Conservation (phyloP, 352 stramenopile species). For the Pythium sp. region DNA sequence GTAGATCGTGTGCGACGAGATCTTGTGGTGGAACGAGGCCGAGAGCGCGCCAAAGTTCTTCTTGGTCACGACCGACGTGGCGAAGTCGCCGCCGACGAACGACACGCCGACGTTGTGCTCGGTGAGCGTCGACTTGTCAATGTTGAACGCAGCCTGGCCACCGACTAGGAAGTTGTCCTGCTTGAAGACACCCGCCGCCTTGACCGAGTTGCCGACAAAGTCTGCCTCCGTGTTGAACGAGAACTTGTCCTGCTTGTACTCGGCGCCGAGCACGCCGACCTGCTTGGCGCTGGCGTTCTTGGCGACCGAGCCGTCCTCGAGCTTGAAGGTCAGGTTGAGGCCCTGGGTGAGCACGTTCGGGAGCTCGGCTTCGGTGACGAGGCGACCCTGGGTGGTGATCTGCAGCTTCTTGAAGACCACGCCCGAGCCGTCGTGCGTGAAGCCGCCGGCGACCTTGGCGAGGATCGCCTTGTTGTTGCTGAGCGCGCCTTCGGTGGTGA, state of each 20-base stretch:
- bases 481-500: slow-evolving; percentile 74
- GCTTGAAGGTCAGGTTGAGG: slow-evolving; percentile 82
- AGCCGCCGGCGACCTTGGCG: slow-evolving; percentile 75
- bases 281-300: slow-evolving; percentile 73
- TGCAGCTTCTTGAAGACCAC: slow-evolving; percentile 87
- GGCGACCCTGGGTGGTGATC: slow-evolving; percentile 74
- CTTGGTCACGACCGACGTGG: slow-evolving; percentile 71
- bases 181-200: slow-evolving; percentile 44
- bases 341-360: slow-evolving; percentile 74
- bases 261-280: slow-evolving; percentile 67
- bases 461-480: slow-evolving; percentile 83
- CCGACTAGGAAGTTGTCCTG: slow-evolving; percentile 69
- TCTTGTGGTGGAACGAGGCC: slow-evolving; percentile 81
- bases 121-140: slow-evolving; percentile 74
- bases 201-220: slow-evolving; percentile 72
- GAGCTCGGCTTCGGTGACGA: slow-evolving; percentile 75
- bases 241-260: slow-evolving; percentile 79
- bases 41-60: slow-evolving; percentile 81
- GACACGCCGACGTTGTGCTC: slow-evolving; percentile 78
- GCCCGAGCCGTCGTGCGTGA: slow-evolving; percentile 61
- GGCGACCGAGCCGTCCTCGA: slow-evolving; percentile 75
- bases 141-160: slow-evolving; percentile 73
- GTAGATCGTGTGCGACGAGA: slow-evolving; percentile 75
- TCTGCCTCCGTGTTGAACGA: slow-evolving; percentile 73
- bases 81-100: slow-evolving; percentile 66